Base-by-base conservation (phyloP, 495 filamentous ascomycete genomes). In the Aspergillus incahuasiensis region DNA sequence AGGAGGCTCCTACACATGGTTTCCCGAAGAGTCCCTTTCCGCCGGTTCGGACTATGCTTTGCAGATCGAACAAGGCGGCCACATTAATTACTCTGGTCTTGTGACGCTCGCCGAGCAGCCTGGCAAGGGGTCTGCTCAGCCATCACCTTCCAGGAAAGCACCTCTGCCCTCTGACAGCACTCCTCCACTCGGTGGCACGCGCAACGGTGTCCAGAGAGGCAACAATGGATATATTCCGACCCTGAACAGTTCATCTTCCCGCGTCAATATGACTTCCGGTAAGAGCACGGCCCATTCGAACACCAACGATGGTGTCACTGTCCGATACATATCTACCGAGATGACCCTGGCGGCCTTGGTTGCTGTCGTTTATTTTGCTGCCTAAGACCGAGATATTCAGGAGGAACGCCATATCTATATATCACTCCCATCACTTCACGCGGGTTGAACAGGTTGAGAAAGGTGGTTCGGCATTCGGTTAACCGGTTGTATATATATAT, bases 31-130 rank as follows among this genome's bases (percentile, higher is more conserved):
- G 24, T 64, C 63, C 16, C 60, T 80, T 28, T 65, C 68, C n/a
- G 58, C 67, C 25, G 72, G 64, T 16, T 30, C 66, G 6, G 66
- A 73, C 59, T 81, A 81, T 52, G 76, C 78, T 18, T 68, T 80
- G 44, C 65, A 77, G 54, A 75, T 81, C 61, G 54, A 56, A 15
- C 78, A 80, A 55, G 66, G 61, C 38, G 68, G 64, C 12, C 38
- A 71, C 4, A 56, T 65, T 21, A 81, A 81, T 55, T 81, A 79
- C 55, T 73, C 76, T n/a, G 75, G 69, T 6, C 67, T 71, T 20
- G 38, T 80, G 16, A 66, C 35, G 1, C 48, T 65, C 44, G 54
- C 28, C 2, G 38, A 57, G 22, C 21, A 45, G 60, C n/a, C 48
- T 38, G 18, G 56, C 48, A 38, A 40, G 42, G 34, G 57, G 41